Evolutionary conservation across 192 early-diverging fungal genomes (phyloP), one percentile per base, ranked within the genome.

Genomic region (Linnemannia exigua): DNA sequence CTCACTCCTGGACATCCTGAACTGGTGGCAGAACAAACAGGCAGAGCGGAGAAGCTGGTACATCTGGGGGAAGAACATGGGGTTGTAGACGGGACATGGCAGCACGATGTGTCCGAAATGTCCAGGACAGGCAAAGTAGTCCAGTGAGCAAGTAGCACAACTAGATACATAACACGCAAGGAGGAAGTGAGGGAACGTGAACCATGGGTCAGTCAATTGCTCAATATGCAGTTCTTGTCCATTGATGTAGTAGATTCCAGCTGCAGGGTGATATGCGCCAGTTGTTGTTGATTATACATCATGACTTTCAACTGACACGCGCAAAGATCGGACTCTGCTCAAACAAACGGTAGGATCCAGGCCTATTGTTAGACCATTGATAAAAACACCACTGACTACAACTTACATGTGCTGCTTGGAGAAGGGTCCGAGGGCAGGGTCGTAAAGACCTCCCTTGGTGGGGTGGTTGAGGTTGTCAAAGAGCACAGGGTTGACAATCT

Each of bases 21-120:
- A 94, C 28, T 92, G 88, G 81, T 98, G 96, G 90, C 99, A 99
- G 79, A 96, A 97, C 31, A 95, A 90, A 88, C 99, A 99, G 63
- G 92, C 88, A 3, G 96, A 94, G 71, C 95, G 95, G 14, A 99
- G 88, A 58, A 98, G 87, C 80, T 93, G 94, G 88, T 95, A 96
- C 88, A 98, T 89, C n/a, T 96, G 93, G n/a, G 91, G 90, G 85
- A 99, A 98, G 83, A 98, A 96, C 91, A 98, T 92, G 25, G 99
- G 95, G 89, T 99, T 98, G 88, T 95, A 98, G 8, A 99, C 97
- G 28, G 99, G 99, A 87, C 95, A 96, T 38, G 96, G 96, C 15
- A 99, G 93, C 76, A 98, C 96, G 87, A 99, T 97, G 79, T 99
- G 96, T 31, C 96, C 99, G 93, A 99, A 99, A 88, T 99, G 99